A percentile compares a stretch with the other conserved stretches of the same genome.
phyloP scores from a whole-genome alignment of 2,329 filamentous ascomycete genomes.

The Thielaviopsis euricoi region DNA sequence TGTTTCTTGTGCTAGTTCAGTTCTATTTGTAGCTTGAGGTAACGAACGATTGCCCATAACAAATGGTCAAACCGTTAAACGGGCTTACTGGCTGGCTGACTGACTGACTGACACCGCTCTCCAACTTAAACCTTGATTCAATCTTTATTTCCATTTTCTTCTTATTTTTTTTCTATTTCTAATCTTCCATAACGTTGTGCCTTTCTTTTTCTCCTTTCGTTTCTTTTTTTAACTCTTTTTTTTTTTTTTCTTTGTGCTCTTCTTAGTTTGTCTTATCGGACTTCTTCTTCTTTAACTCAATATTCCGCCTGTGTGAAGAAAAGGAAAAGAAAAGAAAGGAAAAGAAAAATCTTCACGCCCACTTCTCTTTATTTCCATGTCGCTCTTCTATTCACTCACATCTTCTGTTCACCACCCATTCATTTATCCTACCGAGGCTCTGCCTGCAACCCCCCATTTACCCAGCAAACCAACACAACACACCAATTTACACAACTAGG shows the following conservation, averaged over 20 bases:
- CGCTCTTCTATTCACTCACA: background rate
- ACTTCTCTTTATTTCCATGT: too few species aligned
- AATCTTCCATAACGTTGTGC: background rate
- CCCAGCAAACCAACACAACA: background rate
- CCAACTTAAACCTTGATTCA: background rate
- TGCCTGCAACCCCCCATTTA: background rate
- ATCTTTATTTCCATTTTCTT: background rate
- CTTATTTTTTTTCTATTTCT: background rate
- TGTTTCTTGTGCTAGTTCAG: too few species aligned
- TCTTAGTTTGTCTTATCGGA: constrained; percentile 9
- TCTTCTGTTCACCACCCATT: background rate
- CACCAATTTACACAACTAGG: background rate
- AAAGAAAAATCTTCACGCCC: background rate
- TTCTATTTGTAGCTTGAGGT: too few species aligned
- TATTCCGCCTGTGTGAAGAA: constrained; percentile 1
- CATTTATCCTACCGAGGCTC: background rate
- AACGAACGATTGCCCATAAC: background rate
- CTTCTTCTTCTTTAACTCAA: constrained; percentile 10
- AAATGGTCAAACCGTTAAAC: background rate
- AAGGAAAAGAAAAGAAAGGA: background rate
- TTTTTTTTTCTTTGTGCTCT: too few species aligned
- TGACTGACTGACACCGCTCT: too few species aligned
- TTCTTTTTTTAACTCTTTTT: background rate
- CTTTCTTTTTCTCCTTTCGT: background rate
- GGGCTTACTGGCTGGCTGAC: background rate